phyloP scores from a whole-genome alignment of 768 basidiomycete genomes.

The Russula emetica region DNA sequence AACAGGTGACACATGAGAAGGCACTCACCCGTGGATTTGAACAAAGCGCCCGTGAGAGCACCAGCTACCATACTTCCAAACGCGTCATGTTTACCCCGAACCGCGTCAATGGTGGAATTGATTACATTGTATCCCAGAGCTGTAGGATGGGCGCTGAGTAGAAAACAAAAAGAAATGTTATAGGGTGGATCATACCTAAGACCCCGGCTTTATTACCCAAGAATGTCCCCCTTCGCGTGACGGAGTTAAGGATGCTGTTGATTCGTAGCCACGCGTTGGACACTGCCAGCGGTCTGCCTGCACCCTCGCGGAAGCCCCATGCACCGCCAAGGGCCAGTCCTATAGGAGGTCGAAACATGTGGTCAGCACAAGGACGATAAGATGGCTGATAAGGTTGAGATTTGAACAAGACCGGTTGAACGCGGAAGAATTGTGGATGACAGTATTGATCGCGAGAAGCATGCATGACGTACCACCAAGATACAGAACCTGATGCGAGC shows the following conservation, averaged over 20 bases:
- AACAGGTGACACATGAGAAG: constrained; percentile 35
- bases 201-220: constrained; percentile 98
- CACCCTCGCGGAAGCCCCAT: constrained; percentile 96
- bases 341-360: constrained; percentile 67
- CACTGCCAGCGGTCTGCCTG: constrained; percentile 79
- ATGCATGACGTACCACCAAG: constrained; percentile 72
- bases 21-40: constrained; percentile 84
- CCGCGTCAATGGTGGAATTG: constrained; percentile 88
- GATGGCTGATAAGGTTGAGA: constrained; percentile 35
- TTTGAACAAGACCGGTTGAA: constrained; percentile 48
- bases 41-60: constrained; percentile 83
- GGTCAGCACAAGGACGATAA: constrained; percentile 77
- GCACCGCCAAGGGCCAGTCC: constrained; percentile 91
- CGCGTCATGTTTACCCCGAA: constrained; percentile 88
- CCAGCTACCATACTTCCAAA: constrained; percentile 91
- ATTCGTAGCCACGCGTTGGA: constrained; percentile 85
- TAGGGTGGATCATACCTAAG: constrained; percentile 64
- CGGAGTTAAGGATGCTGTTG: constrained; percentile 94
- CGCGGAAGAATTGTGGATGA: constrained; percentile 40
- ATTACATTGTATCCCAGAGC: constrained; percentile 94
- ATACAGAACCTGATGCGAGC: no score
- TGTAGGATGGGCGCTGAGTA: constrained; percentile 42
- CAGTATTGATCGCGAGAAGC: constrained; percentile 30
- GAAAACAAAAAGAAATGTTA: constrained; percentile 39
- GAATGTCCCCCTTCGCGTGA: constrained; percentile 95